A percentile compares a stretch with the other conserved stretches of the same genome.
Conservation (phyloP, 1,284 basidiomycete species). For the Cutaneotrichosporon mucoides region DNA sequence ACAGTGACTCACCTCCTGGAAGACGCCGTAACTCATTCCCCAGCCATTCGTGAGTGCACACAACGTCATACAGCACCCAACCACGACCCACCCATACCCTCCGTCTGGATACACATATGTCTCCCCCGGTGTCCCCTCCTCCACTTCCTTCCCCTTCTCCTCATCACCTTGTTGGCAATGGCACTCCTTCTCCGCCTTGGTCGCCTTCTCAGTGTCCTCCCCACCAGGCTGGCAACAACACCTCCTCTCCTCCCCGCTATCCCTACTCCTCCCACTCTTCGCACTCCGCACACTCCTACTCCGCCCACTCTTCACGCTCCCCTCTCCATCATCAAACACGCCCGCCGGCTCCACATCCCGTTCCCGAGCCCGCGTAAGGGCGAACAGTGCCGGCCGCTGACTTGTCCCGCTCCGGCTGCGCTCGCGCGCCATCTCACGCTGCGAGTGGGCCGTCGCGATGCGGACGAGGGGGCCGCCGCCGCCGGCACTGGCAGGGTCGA, state of each 20-base stretch:
- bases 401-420: background rate
- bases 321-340: constrained; percentile 5
- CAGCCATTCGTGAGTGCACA: constrained; percentile 28
- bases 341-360: background rate
- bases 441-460: constrained; percentile 30
- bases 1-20: constrained; percentile 23
- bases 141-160: background rate
- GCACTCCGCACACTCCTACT: no score
- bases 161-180: background rate
- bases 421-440: constrained; percentile 3
- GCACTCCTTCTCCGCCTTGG: background rate
- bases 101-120: constrained; percentile 45
- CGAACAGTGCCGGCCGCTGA: background rate
- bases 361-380: background rate
- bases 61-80: constrained; percentile 30
- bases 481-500: constrained; percentile 36
- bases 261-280: no score
- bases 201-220: background rate
- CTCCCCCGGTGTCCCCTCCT: background rate
- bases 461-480: constrained; percentile 37
- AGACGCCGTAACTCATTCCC: constrained; percentile 37
- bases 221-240: no score
- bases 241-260: background rate
- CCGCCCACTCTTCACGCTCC: background rate
- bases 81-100: constrained; percentile 42